phyloP scores from a whole-genome alignment of 2,329 filamentous ascomycete species.

The Sclerotinia sclerotiorum region DNA sequence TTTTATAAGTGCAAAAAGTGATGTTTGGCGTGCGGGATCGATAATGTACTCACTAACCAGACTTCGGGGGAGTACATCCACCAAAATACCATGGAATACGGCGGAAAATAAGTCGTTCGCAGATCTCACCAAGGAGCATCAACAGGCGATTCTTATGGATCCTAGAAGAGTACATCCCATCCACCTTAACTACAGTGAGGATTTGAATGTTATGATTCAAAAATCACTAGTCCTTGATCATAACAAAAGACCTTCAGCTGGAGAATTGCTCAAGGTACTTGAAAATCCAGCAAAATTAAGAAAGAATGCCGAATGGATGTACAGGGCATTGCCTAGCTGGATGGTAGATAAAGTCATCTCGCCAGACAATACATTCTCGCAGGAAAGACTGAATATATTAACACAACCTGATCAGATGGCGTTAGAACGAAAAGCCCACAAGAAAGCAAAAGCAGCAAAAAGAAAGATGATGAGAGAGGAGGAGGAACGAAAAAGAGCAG shows the following conservation, averaged over 20 bases:
- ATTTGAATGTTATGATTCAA: not conserved
- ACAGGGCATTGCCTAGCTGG: conserved; percentile 7
- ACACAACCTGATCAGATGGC: not conserved
- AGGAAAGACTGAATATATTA: not conserved
- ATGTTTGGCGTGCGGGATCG: conserved; percentile 11
- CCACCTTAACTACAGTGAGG: not conserved
- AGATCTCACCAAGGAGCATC: not conserved
- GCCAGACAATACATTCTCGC: not conserved
- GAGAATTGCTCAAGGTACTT: not conserved
- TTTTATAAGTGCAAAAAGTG: conserved; percentile 6
- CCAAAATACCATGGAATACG: not conserved
- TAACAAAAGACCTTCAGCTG: conserved; percentile 1
- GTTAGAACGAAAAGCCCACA: not conserved
- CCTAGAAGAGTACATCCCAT: not conserved
- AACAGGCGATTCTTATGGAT: not conserved
- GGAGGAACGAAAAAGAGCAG: too few relatives aligned
- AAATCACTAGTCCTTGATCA: conserved; percentile 1
- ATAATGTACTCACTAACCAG: not conserved
- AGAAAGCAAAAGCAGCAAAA: not conserved
- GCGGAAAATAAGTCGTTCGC: too few relatives aligned
- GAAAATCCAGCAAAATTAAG: not conserved
- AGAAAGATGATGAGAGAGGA: too few relatives aligned
- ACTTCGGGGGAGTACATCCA: not conserved
- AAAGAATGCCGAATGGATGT: not conserved
- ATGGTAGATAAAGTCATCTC: not conserved